Conservation (phyloP, 768 basidiomycete genomes). For the Cantharellus cinnabarinus region DNA sequence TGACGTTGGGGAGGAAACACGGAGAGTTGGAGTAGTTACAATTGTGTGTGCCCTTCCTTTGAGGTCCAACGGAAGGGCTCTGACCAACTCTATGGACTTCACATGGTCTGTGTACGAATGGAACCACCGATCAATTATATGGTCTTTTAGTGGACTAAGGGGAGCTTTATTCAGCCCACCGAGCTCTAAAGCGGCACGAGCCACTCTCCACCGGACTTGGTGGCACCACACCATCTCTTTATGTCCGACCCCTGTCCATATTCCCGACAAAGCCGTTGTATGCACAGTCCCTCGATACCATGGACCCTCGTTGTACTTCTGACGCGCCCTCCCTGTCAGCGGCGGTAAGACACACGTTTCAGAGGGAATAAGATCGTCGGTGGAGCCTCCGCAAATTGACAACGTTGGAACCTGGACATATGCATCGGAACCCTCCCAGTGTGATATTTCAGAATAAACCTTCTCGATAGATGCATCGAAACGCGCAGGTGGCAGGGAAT, state of each 20-base stretch:
- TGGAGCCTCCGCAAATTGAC: constrained; percentile 79
- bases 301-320: constrained; percentile 3
- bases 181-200: constrained; percentile 56
- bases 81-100: no score
- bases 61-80: not conserved
- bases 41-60: not conserved
- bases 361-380: constrained; percentile 80
- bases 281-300: constrained; percentile 48
- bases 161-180: constrained; percentile 12
- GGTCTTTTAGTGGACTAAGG: not conserved
- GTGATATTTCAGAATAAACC: constrained; percentile 32
- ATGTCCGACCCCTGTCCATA: constrained; percentile 91
- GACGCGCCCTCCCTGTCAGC: not conserved
- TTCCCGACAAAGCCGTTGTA: constrained; percentile 71
- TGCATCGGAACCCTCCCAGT: constrained; percentile 16
- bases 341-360: constrained; percentile 57
- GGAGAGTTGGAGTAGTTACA: not conserved
- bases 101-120: constrained; percentile 1
- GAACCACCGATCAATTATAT: constrained; percentile 44
- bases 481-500: constrained; percentile 68
- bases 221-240: constrained; percentile 98
- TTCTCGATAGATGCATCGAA: constrained; percentile 62
- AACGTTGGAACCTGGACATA: constrained; percentile 36
- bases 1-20: constrained; percentile 15
- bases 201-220: constrained; percentile 80